A percentile compares a stretch with the other conserved stretches of the same genome.
phyloP scores from a whole-genome alignment of 2,329 filamentous ascomycete species.

The Xylariaceae sp. region DNA sequence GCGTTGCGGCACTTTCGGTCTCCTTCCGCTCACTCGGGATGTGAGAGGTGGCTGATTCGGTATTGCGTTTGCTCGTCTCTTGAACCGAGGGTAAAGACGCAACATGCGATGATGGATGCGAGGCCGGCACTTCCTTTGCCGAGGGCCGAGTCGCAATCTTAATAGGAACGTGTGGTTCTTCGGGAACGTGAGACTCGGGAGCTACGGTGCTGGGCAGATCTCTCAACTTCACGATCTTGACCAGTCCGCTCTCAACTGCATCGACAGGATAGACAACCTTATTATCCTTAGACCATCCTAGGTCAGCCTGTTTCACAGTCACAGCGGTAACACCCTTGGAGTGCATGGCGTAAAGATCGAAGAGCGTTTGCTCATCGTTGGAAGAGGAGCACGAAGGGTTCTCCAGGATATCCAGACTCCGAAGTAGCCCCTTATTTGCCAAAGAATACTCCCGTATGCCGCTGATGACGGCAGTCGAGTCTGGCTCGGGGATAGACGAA shows the following conservation, averaged over 20 bases:
- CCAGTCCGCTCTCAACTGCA: constrained; percentile 66
- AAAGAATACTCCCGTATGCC: constrained; percentile 95
- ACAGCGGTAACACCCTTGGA: constrained; percentile 93
- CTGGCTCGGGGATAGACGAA: constrained; percentile 69
- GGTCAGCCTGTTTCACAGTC: constrained; percentile 77
- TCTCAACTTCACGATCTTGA: constrained; percentile 68
- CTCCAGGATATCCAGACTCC: constrained; percentile 84
- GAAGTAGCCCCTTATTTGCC: constrained; percentile 74
- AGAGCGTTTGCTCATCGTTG: constrained; percentile 67
- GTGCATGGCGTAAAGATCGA: constrained; percentile 96
- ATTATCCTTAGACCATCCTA: constrained; percentile 88
- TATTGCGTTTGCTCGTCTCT: constrained; percentile 26
- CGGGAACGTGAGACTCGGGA: constrained; percentile 42
- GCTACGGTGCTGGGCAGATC: constrained; percentile 43
- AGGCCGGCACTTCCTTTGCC: constrained; percentile 28
- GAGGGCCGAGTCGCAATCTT: constrained; percentile 24
- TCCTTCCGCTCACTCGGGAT: constrained; percentile 30
- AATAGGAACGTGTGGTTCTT: constrained; percentile 34
- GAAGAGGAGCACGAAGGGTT: constrained; percentile 60
- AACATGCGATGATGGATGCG: constrained; percentile 23
- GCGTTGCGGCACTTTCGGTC: constrained; percentile 24
- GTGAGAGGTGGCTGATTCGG: constrained; percentile 21
- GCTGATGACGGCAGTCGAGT: constrained; percentile 95
- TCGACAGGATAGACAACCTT: constrained; percentile 77
- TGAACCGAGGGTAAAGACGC: constrained; percentile 20